Percentiles rank a stretch among this genome's conserved stretches.
Conservation (phyloP, 495 filamentous ascomycete species). For the Talaromyces stipitatus region DNA sequence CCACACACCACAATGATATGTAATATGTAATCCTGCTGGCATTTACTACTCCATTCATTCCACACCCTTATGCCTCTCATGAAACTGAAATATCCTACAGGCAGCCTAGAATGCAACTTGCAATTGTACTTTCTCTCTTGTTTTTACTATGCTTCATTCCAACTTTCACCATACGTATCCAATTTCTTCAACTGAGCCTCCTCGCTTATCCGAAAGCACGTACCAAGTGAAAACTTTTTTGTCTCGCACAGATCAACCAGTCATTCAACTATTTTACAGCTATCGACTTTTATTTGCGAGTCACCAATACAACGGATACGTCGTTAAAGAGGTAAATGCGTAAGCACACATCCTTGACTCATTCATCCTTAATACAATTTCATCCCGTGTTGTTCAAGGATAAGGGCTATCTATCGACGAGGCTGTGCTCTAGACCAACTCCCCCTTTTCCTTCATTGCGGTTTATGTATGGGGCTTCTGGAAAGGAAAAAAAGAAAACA, state of each 20-base stretch:
- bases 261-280: constrained; percentile 5
- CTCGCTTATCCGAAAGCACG: constrained; percentile 4
- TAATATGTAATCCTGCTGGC: background rate
- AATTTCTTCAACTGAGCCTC: background rate
- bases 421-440: background rate
- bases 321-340: background rate
- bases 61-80: background rate
- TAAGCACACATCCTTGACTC: background rate
- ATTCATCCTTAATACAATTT: background rate
- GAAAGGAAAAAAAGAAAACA: no score
- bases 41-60: background rate
- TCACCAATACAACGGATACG: background rate
- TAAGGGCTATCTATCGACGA: no score
- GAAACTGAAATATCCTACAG: background rate
- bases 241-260: constrained; percentile 6
- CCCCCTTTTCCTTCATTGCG: background rate
- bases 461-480: background rate
- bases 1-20: background rate
- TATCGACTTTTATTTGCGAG: background rate
- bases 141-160: background rate
- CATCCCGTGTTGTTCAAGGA: background rate
- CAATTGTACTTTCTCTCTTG: background rate
- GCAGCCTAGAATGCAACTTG: background rate
- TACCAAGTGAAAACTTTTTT: constrained; percentile 4
- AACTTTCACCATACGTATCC: background rate